Base-by-base conservation (phyloP, 495 filamentous ascomycete genomes). In the Letharia columbiana region DNA sequence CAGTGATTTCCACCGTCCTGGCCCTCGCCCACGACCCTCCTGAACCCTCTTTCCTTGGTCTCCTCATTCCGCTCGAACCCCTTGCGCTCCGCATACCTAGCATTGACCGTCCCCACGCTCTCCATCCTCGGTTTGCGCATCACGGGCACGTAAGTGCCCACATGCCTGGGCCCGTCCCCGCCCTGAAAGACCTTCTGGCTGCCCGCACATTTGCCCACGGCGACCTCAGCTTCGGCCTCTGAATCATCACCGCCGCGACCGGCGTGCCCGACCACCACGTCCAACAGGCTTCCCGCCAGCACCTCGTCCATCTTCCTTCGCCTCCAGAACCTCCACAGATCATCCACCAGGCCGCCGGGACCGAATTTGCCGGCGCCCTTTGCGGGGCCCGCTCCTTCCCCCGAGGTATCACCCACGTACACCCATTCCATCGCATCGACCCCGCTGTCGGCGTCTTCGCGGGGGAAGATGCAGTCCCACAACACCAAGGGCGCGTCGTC, bases 381-480 rank as follows among this genome's bases (percentile, higher is more conserved):
- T 12, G 13, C 54, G 4, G 37, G 13, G 49, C 64, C 61, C 6
- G 31, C 18, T n/a, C 45, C 65, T 61, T 49, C 69, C 66, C 75
- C 70, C 9, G 80, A 73, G 47, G 72, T 73, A 56, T 88, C 84
- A 60, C 89, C 87, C 20, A 86, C 78, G 74, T 93, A 89, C 0
- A 91, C 67, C 95, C 94, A 98, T 8, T 87, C 74, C 58, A 97
- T 68, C n/a, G 82, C 79, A 72, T 95, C 89, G 40, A 81, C 71
- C 17, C 80, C 77, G 40, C 72, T 78, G 35, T 75, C 78, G 28
- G 75, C 76, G 5, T 73, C 76, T 63, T 79, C 69, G n/a, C 81
- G 72, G 40, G 94, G 92, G 76, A 96, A 98, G 15, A 91, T 80
- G 73, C 92, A 96, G 70, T 98, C 91, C 93, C 92, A 97, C 15